A percentile compares a stretch with the other conserved stretches of the same genome.
Conservation (phyloP, 2,329 filamentous ascomycete genomes). For the Colletotrichum endophyticum region DNA sequence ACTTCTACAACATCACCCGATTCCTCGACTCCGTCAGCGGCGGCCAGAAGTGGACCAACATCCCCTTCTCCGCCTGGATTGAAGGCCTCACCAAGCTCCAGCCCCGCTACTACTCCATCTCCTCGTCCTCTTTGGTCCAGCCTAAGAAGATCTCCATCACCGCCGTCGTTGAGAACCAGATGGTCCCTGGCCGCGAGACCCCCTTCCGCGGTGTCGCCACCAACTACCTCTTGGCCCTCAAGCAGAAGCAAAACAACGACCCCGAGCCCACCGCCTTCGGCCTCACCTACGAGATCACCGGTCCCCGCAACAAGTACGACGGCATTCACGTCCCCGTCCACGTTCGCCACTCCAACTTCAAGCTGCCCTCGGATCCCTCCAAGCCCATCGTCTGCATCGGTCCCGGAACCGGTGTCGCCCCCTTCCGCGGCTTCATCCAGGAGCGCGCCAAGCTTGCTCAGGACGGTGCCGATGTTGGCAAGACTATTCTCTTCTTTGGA, state of each 20-base stretch:
- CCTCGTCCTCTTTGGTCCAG: conserved; percentile 92
- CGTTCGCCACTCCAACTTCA: conserved; percentile 98
- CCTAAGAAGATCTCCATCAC: conserved; percentile 96
- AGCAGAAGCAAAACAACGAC: conserved; percentile 95
- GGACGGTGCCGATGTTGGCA: conserved; percentile 81
- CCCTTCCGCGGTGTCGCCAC: conserved; percentile 92
- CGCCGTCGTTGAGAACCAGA: conserved; percentile 86
- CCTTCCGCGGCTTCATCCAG: conserved; percentile 94
- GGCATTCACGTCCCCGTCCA: conserved; percentile 95
- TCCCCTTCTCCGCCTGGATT: conserved; percentile 94
- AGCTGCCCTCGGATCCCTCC: conserved; percentile 91
- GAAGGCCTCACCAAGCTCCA: conserved; percentile 95
- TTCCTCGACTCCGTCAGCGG: conserved; percentile 76
- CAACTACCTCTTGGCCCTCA: conserved; percentile 93
- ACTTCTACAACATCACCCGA: conserved; percentile 89
- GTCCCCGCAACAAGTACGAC: conserved; percentile 96
- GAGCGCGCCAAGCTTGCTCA: conserved; percentile 86
- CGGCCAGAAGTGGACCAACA: conserved; percentile 77
- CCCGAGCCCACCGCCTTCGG: conserved; percentile 82
- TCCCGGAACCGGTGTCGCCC: conserved; percentile 94
- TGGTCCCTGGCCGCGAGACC: conserved; percentile 77
- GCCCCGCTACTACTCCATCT: conserved; percentile 99
- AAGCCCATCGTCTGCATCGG: conserved; percentile 97
- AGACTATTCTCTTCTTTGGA: conserved; percentile 92
- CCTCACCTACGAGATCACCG: conserved; percentile 83